Evolutionary conservation across 257 asterid species (phyloP).

Genomic region (Solanum chaucha): DNA sequence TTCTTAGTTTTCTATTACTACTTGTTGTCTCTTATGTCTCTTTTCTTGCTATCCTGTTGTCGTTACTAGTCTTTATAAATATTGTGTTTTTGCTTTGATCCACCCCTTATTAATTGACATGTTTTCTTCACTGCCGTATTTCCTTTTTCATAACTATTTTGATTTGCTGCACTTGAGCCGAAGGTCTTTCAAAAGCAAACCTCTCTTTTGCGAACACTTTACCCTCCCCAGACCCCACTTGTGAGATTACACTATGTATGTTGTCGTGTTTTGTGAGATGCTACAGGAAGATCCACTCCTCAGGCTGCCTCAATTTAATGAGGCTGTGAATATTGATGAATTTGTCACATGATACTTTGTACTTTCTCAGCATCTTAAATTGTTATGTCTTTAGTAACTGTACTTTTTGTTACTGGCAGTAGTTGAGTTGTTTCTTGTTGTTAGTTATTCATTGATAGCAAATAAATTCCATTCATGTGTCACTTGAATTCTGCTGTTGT

Average conservation of each 20-base stretch:
- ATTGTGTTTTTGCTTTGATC: slow-evolving; percentile 13
- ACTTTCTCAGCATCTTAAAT: background rate
- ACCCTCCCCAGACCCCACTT: background rate
- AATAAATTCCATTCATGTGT: background rate
- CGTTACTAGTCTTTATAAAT: background rate
- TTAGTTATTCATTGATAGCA: background rate
- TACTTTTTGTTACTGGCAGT: background rate
- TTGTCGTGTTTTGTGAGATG: background rate
- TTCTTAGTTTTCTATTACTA: background rate
- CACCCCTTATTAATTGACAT: background rate
- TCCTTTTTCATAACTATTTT: background rate
- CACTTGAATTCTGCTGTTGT: background rate
- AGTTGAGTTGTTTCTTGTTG: background rate
- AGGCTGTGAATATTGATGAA: slow-evolving; percentile 8
- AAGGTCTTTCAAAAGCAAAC: background rate
- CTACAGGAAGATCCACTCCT: slow-evolving; percentile 13
- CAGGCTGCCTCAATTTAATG: slow-evolving; percentile 49
- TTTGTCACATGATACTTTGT: slow-evolving; percentile 1
- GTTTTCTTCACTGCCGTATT: background rate
- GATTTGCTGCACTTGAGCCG: background rate
- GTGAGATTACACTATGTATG: background rate
- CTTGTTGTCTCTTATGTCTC: background rate
- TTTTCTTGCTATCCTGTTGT: background rate
- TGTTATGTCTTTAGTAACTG: background rate
- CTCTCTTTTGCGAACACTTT: background rate